Percentiles rank a stretch among this genome's conserved stretches.
phyloP scores from a whole-genome alignment of 176 grass and related monocot genomes.

The Neostapfia colusana region DNA sequence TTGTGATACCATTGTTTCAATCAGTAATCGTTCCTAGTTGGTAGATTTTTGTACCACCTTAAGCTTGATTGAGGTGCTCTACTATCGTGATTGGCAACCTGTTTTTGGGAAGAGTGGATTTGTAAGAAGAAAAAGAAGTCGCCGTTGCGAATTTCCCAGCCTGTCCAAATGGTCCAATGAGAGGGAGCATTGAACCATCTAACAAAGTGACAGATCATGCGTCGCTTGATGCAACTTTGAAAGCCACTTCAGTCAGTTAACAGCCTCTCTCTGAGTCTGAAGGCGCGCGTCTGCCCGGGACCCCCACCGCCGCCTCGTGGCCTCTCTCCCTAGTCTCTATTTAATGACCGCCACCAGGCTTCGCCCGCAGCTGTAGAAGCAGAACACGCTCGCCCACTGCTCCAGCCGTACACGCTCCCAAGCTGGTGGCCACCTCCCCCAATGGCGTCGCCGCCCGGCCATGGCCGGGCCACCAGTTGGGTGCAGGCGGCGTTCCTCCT shows the following conservation, averaged over 20 bases:
- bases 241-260: conserved; percentile 1
- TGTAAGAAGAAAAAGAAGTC: no score
- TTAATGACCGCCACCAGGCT: conserved; percentile 30
- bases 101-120: no score
- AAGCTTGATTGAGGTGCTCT: no score
- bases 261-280: neutral
- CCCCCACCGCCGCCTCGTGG: neutral
- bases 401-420: neutral
- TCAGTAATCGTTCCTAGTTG: no score
- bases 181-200: neutral
- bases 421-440: neutral
- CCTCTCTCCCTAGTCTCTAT: neutral
- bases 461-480: neutral
- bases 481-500: neutral
- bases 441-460: neutral
- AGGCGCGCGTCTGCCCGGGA: neutral
- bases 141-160: neutral
- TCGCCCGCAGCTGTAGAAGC: neutral
- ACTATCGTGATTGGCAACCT: no score
- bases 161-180: neutral
- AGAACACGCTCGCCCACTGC: neutral
- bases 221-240: conserved; percentile 19
- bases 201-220: conserved; percentile 36
- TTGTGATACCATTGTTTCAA: no score
- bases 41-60: no score